Conservation (phyloP, 495 filamentous ascomycete genomes). For the Aspergillus diversus region DNA sequence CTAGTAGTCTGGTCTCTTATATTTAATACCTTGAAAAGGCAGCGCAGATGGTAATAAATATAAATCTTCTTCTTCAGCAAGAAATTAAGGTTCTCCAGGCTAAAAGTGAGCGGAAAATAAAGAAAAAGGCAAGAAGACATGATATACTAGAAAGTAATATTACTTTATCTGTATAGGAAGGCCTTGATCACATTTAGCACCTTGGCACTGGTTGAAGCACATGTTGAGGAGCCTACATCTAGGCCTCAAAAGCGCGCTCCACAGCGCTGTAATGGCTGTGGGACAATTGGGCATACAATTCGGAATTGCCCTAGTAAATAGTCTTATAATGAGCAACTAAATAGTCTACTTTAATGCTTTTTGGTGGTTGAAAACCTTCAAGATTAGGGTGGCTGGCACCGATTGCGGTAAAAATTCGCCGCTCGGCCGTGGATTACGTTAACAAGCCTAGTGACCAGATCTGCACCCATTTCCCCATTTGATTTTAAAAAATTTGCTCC, state of each 20-base stretch:
- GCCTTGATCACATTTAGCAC: too few species aligned
- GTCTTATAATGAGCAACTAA: too few species aligned
- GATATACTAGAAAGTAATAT: not conserved
- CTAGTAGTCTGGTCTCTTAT: constrained; percentile 2
- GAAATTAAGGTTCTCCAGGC: constrained; percentile 24
- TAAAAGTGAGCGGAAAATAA: constrained; percentile 24
- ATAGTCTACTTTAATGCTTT: not conserved
- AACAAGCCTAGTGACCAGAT: not conserved
- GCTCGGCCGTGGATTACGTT: not conserved
- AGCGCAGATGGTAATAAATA: constrained; percentile 17
- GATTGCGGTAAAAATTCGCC: too few species aligned
- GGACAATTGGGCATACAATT: not conserved
- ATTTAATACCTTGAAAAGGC: constrained; percentile 9
- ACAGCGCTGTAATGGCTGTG: too few species aligned
- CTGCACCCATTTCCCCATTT: not conserved
- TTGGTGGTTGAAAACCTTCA: not conserved
- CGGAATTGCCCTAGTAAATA: not conserved
- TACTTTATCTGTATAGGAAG: too few species aligned
- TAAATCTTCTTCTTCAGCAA: constrained; percentile 23
- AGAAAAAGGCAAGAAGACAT: constrained; percentile 7
- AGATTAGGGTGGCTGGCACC: not conserved
- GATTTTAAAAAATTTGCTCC: not conserved
- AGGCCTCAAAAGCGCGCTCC: too few species aligned
- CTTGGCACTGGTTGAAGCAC: too few species aligned
- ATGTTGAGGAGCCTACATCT: too few species aligned